Evolutionary conservation across 768 basidiomycete genomes (phyloP).

Genomic region (Suillus weaverae): DNA sequence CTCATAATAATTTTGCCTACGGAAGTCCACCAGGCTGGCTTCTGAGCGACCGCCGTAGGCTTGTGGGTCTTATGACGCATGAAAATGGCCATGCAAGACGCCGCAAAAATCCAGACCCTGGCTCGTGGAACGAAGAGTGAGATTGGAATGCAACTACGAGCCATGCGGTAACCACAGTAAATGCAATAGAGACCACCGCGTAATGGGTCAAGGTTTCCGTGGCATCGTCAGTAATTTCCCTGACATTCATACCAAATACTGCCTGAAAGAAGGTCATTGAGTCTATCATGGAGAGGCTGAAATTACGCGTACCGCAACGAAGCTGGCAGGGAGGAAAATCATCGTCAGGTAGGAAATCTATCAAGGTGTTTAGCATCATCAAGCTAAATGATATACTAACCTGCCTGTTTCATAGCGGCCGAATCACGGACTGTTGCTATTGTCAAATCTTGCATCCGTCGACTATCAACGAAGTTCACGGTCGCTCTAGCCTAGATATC

Average conservation of each 20-base stretch:
- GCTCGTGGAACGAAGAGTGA: constrained; percentile 14
- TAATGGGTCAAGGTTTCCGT: constrained; percentile 36
- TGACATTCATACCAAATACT: constrained; percentile 9
- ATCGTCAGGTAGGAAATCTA: constrained; percentile 57
- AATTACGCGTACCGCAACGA: constrained; percentile 29
- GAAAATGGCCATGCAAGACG: constrained; percentile 26
- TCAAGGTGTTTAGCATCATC: constrained; percentile 6
- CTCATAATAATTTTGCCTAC: neutral
- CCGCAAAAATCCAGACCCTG: constrained; percentile 8
- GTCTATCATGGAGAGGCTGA: neutral
- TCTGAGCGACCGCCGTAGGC: neutral
- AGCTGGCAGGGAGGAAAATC: constrained; percentile 56
- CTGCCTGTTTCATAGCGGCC: constrained; percentile 24
- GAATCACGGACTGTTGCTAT: constrained; percentile 15
- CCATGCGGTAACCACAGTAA: constrained; percentile 52
- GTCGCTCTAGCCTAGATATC: constrained; percentile 50
- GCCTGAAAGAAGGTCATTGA: constrained; percentile 14
- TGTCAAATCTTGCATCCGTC: constrained; percentile 8
- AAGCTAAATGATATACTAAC: neutral
- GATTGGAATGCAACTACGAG: constrained; percentile 53
- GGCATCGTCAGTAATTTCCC: constrained; percentile 23
- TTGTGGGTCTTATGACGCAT: constrained; percentile 8
- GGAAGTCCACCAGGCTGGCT: neutral
- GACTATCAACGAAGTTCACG: constrained; percentile 52
- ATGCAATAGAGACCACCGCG: constrained; percentile 37